Base-by-base conservation (phyloP, 2,329 filamentous ascomycete species). In the Hypoxylon sp. region DNA sequence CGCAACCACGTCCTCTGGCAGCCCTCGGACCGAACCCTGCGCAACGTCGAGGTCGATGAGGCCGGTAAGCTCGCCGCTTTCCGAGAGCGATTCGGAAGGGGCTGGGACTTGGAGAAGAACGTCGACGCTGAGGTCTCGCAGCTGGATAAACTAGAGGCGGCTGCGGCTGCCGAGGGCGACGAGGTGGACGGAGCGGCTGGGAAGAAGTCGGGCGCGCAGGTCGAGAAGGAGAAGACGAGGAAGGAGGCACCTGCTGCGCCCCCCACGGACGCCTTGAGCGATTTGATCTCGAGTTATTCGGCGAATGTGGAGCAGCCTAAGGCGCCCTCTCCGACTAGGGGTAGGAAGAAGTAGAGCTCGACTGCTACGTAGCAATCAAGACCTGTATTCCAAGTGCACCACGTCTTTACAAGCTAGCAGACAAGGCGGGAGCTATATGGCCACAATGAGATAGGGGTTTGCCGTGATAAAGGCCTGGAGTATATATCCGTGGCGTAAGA, bases 31-130 rank as follows among this genome's bases (percentile, higher is more conserved):
- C 89, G 90, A 81, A 91, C 92, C 69, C 85, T 99, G 75, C 84
- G 91, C 78, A 97, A 96, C 79, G 87, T 98, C 64, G 96, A 99
- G 83, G 90, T 97, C 70, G 96, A 99, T 80, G 96, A 98, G 86
- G 95, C 96, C 2, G 96, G 96, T 17, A 89, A 92, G 77, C 82
- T 99, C 76, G 92, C 91, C 57, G 92, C 93, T 61, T 99, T 99
- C 84, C 87, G 96, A 75, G 87, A 87, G 68, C 88, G 92, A 63
- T 99, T 94, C 83, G 96, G 96, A 27, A 85, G 91, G 65, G 89
- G 89, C 10, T 99, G 93, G 86, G 96, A 99, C 24, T 82, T 79
- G 8, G 81, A 78, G 63, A 75, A 75, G 32, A 73, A 73, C 19
- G 71, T 72, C 39, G 80, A 75, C 19, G 72, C 73, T 32, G 79